Evolutionary conservation across 1,139 yeast genomes (phyloP), one percentile per base, ranked within the genome.

Genomic region (Suhomyces guaymorum): DNA sequence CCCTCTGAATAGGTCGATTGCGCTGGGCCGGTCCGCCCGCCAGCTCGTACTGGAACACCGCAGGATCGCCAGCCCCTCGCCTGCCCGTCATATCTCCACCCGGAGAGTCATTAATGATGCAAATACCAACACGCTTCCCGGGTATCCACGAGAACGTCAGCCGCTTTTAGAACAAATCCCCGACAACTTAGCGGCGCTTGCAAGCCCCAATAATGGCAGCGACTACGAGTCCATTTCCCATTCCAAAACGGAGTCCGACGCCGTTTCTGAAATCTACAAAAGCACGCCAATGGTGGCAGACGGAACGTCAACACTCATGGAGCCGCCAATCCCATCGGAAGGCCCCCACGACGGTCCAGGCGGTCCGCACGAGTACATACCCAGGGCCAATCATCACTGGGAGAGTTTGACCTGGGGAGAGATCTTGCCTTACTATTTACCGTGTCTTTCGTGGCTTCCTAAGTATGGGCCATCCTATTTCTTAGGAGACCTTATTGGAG

Each of bases 401-500:
- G 64, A 59, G 26, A 47, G 44, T 12, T 44, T 59, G 32, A 42
- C 49, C 8, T 61, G 67, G 66, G 48, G 43, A 12, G 63, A 56
- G 13, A 48, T 57, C 10, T 44, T 59, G 22, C 80, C 89, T 0
- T 89, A 90, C 59, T 90, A 90, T 52, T 58, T 90, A 4, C 97
- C 97, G 0, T 80, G 85, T 35, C 66, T 80, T 37, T 74, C 86
- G 1, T 92, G 97, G 97, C 53, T 87, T 25, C 78, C 82, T 7
- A 63, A 73, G 15, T 92, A 92, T 56, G 58, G 65, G 12, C 38
- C 57, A 16, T 49, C 59, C 5, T 75, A 69, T 47, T 70, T 88
- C 26, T 41, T 81, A 2, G 89, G 95, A 10, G 98, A 92, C 50
- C 51, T 87, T 15, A 61, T 85, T 12, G 96, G 96, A 1, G 97